Base-by-base conservation (phyloP, 2,329 filamentous ascomycete species). In the Coniochaeta ligniaria region DNA sequence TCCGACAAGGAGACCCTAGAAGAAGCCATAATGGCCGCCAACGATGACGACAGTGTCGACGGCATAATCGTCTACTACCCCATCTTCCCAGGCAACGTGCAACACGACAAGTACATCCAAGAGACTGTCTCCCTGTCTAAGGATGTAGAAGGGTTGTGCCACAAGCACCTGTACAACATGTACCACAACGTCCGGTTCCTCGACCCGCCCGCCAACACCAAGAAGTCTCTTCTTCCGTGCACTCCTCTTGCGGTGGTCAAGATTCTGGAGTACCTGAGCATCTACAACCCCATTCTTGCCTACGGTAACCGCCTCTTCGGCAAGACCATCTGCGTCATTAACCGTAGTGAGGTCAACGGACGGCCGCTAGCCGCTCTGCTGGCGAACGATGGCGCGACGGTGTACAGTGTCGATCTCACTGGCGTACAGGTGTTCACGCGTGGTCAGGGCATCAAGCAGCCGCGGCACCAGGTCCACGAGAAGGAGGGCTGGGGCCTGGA, bases 31-130 rank as follows among this genome's bases (percentile, higher is more conserved):
- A 84, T 94, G 66, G 82, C 83, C 66, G 94, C 94, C 71, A 99
- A 99, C 75, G 78, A 83, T 35, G 91, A 98, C 74, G 72, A 82
- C 60, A 71, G 76, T 17, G 85, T 97, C 64, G 91, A 96, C 75
- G 94, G 85, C 68, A 96, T 97, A 71, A 96, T 99, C 66, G 91
- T 99, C 72, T 99, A 99, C 83, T 99, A 98, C 75, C 95, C 95
- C 60, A 96, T 99, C 76, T 98, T 97, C 74, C 82, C 82, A 17
- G 78, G 80, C 75, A 90, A 92, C 78, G 89, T 88, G 59, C 83
- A 86, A 31, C 92, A 96, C 75, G 95, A 99, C 76, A 90, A 91
- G 74, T 98, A 98, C 75, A 86, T 99, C 66, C 94, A 98, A 77
- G 93, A 97, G 78, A 91, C 96, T 3, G 92, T 97, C 60, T 87